Evolutionary conservation across 2,329 filamentous ascomycete species (phyloP).

Genomic region (Penicillium frequentans): DNA sequence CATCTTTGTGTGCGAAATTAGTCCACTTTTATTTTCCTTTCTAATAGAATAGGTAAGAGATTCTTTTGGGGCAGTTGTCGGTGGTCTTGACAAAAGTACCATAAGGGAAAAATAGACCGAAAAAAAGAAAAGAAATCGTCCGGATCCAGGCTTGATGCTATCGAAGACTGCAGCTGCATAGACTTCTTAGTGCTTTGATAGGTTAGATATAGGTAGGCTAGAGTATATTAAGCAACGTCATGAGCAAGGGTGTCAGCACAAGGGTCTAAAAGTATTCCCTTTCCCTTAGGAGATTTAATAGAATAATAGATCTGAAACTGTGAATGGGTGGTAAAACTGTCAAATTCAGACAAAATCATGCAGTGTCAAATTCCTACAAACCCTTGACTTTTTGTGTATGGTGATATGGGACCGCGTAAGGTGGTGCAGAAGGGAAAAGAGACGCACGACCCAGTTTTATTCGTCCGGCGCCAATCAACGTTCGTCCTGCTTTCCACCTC

Average conservation of each 20-base stretch:
- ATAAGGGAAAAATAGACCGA: neutral
- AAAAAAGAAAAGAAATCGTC: constrained; percentile 8
- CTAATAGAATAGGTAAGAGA: neutral
- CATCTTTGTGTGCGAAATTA: neutral
- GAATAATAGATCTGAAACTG: neutral
- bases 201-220: neutral
- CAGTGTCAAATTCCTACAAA: neutral
- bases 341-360: neutral
- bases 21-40: neutral
- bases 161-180: constrained; percentile 6
- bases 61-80: neutral
- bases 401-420: neutral
- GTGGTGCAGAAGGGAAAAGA: constrained; percentile 4
- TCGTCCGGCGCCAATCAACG: constrained; percentile 23
- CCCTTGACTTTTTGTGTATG: neutral
- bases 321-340: neutral
- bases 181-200: neutral
- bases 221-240: constrained; percentile 13
- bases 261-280: neutral
- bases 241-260: constrained; percentile 13
- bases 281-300: neutral
- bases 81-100: neutral
- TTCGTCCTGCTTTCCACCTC: constrained; percentile 13
- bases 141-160: constrained; percentile 14
- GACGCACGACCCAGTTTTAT: constrained; percentile 11